A percentile compares a stretch with the other conserved stretches of the same genome.
Conservation (phyloP, 225 moss, liverwort and hornwort genomes). For the Bryoerythrophyllum caledonicum region DNA sequence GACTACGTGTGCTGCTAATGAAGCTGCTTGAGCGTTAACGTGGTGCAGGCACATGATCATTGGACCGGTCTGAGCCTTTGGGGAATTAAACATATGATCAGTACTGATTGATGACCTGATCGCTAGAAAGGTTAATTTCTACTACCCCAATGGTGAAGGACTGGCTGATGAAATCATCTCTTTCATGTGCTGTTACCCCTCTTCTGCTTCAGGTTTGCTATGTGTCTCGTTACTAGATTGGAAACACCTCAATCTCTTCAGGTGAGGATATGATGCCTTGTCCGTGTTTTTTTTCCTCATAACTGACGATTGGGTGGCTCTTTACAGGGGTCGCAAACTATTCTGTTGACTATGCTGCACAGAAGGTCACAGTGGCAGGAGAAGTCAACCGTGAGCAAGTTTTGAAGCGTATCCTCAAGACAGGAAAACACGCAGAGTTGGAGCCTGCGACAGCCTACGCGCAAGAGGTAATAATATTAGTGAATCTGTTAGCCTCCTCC, state of each 20-base stretch:
- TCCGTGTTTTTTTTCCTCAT: not conserved
- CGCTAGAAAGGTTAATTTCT: conserved; percentile 24
- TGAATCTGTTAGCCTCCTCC: not conserved
- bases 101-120: conserved; percentile 17
- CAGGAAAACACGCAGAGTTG: conserved; percentile 40
- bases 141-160: conserved; percentile 30
- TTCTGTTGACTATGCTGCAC: conserved; percentile 25
- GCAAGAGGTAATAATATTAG: not conserved
- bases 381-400: conserved; percentile 32
- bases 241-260: not conserved
- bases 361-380: conserved; percentile 37
- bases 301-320: not conserved
- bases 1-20: conserved; percentile 12
- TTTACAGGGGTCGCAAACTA: conserved; percentile 29
- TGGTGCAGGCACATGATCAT: conserved; percentile 25
- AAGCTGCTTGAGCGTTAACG: conserved; percentile 13
- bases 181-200: not conserved
- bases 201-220: not conserved
- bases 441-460: not conserved
- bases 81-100: not conserved
- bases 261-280: not conserved
- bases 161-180: not conserved
- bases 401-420: conserved; percentile 29
- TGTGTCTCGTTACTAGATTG: no score
- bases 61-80: conserved; percentile 11